phyloP scores from a whole-genome alignment of 495 filamentous ascomycete species.

The Tricharina praecox region DNA sequence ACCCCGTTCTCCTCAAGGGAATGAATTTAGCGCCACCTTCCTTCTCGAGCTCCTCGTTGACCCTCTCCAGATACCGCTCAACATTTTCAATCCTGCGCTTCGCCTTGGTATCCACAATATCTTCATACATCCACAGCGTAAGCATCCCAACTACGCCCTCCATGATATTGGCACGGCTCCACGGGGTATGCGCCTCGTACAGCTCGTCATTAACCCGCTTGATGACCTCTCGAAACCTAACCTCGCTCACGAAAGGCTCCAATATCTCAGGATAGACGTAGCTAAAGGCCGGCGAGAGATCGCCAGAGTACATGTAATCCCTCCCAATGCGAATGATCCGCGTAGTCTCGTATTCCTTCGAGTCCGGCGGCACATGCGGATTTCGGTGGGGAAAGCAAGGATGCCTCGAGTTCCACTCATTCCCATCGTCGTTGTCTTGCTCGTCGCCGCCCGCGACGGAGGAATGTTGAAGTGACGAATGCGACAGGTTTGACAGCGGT shows the following conservation, averaged over 20 bases:
- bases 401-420: conserved; percentile 15
- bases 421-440: conserved; percentile 3
- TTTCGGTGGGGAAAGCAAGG: conserved; percentile 46
- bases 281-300: conserved; percentile 59
- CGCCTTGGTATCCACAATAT: conserved; percentile 52
- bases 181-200: conserved; percentile 56
- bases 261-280: conserved; percentile 93
- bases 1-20: conserved; percentile 62
- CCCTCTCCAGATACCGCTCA: conserved; percentile 63
- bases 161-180: conserved; percentile 48
- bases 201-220: conserved; percentile 59
- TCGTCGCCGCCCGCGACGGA: background rate
- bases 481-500: background rate
- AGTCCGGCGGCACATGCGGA: conserved; percentile 52
- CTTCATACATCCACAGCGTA: conserved; percentile 89
- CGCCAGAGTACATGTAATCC: conserved; percentile 79
- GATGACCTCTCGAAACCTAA: conserved; percentile 66
- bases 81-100: conserved; percentile 50
- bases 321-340: conserved; percentile 78
- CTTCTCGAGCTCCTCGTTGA: conserved; percentile 52
- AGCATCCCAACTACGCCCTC: conserved; percentile 59
- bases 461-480: background rate
- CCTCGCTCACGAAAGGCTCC: conserved; percentile 62
- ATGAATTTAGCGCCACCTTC: conserved; percentile 47
- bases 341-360: conserved; percentile 54